A percentile compares a stretch with the other conserved stretches of the same genome.
Evolutionary conservation across 805 yeast genomes (phyloP).

Genomic region (Brettanomyces naardenensis): DNA sequence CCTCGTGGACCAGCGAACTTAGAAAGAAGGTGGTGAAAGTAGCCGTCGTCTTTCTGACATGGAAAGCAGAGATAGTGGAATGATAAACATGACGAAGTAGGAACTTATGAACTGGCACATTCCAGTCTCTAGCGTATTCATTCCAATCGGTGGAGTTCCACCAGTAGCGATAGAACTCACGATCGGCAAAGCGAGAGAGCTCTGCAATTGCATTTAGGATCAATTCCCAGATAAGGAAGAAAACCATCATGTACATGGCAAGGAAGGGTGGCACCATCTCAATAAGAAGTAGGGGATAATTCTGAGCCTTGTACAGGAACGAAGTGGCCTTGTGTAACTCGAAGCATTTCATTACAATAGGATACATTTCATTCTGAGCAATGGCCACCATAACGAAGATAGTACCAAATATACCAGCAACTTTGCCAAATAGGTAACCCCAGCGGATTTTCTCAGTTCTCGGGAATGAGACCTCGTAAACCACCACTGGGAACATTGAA

Average conservation of each 20-base stretch:
- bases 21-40: slow-evolving; percentile 71
- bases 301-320: slow-evolving; percentile 31
- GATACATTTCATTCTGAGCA: slow-evolving; percentile 64
- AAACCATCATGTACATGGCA: slow-evolving; percentile 64
- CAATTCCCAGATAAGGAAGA: slow-evolving; percentile 93
- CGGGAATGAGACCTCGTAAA: slow-evolving; percentile 78
- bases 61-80: slow-evolving; percentile 70
- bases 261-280: slow-evolving; percentile 80
- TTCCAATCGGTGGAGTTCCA: slow-evolving; percentile 96
- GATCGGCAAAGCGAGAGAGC: slow-evolving; percentile 75
- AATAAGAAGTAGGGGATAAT: slow-evolving; percentile 51
- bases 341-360: slow-evolving; percentile 56
- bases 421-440: slow-evolving; percentile 59
- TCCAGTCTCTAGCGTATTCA: slow-evolving; percentile 91
- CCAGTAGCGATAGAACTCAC: slow-evolving; percentile 95
- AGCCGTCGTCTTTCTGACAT: slow-evolving; percentile 58
- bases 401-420: slow-evolving; percentile 80
- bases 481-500: slow-evolving; percentile 85
- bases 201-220: slow-evolving; percentile 88
- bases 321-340: slow-evolving; percentile 42
- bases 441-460: slow-evolving; percentile 63
- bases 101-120: slow-evolving; percentile 86
- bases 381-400: slow-evolving; percentile 74
- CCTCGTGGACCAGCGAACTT: slow-evolving; percentile 80
- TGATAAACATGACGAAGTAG: slow-evolving; percentile 91